Evolutionary conservation across 148 eudicot genomes (phyloP), one percentile per base, ranked within the genome.

Genomic region (Hydrangea macrophylla): DNA sequence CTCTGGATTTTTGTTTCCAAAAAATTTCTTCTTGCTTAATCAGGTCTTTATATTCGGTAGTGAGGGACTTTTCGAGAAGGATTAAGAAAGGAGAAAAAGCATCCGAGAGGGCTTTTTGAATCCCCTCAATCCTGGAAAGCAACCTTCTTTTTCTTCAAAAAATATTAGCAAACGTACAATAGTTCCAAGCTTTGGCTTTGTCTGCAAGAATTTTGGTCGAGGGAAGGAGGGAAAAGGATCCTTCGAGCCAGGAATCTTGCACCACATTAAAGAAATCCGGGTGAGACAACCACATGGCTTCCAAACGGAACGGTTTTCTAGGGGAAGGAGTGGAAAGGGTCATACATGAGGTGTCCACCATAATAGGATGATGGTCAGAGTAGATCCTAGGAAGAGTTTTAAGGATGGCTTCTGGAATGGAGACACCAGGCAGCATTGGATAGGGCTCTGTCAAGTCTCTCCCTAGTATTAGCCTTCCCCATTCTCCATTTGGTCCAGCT

Each of bases 1-100:
- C 12, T 35, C 64, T 60, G 2, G 64, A 60, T 35, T 60, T 60
- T 60, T 60, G 11, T 15, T 2, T 6, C 64, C 45, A 36, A 22
- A 60, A 60, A 12, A 60, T 17, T 36, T 60, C 64, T 22, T 60
- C 64, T 26, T 36, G 42, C 15, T 35, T 35, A 5, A 60, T 7
- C 8, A 60, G 33, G 18, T 17, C 25, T 18, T 60, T 60, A 9
- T 26, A 60, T 15, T 60, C 9, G 15, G 35, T 36, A 3, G 15
- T 60, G 2, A 60, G 64, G 4, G 33, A 1, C 28, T 60, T 60
- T 35, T 60, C 64, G 18, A 60, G 44, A 33, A 12, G 18, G 11
- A 36, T 23, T 15, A 20, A 9, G 7, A 18, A 0, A 55, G 33
- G 64, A 32, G 45, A 32, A 15, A 15, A 36, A 1, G 0, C 3